Conservation (phyloP, 1,284 basidiomycete genomes). For the Albatrellus sp. region DNA sequence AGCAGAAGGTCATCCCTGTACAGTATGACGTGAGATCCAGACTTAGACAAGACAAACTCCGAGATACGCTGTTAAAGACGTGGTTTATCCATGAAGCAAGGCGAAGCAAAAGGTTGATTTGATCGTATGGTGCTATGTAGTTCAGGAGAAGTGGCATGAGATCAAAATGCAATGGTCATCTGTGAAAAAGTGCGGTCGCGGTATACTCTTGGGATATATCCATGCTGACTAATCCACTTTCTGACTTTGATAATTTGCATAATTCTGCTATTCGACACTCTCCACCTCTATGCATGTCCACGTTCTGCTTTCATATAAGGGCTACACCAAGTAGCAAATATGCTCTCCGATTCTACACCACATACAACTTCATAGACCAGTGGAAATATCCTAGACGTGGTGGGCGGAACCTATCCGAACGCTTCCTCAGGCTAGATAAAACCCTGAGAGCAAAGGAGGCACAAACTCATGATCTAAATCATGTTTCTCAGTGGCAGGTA, state of each 20-base stretch:
- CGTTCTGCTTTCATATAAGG: not conserved
- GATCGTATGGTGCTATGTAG: too few relatives aligned
- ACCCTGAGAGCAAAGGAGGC: slow-evolving; percentile 33
- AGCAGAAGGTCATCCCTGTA: too few relatives aligned
- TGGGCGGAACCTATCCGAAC: slow-evolving; percentile 36
- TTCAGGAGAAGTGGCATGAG: too few relatives aligned
- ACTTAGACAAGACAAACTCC: not conserved
- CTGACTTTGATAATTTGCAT: too few relatives aligned
- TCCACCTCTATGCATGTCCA: too few relatives aligned
- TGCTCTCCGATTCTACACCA: not conserved
- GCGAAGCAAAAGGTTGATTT: too few relatives aligned
- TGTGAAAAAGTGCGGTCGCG: too few relatives aligned
- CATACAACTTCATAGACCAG: slow-evolving; percentile 1
- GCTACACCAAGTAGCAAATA: not conserved
- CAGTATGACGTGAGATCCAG: not conserved
- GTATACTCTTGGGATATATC: too few relatives aligned
- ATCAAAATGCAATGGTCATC: too few relatives aligned
- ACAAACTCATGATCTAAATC: slow-evolving; percentile 20
- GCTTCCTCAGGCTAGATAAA: slow-evolving; percentile 44
- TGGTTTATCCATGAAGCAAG: too few relatives aligned
- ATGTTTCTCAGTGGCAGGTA: not conserved
- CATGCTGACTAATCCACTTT: too few relatives aligned
- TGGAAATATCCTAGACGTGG: slow-evolving; percentile 15
- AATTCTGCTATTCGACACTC: too few relatives aligned
- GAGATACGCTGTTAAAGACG: not conserved